Base-by-base conservation (phyloP, 148 eudicot species). In the Rhododendron henanense region DNA sequence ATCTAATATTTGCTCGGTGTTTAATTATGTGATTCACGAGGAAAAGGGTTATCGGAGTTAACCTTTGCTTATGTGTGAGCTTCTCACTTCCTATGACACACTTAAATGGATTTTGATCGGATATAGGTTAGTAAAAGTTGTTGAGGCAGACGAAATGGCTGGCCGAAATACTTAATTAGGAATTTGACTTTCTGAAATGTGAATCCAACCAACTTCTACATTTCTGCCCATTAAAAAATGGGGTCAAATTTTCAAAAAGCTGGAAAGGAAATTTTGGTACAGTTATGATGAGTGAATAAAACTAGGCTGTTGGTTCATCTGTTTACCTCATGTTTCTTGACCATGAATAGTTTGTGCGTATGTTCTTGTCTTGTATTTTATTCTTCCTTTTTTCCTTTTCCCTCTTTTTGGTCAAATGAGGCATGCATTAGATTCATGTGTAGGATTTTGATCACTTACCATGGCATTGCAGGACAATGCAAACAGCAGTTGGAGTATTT, bases 401-500 rank as follows among this genome's bases (percentile, higher is more conserved):
- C 35, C n/a, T 11, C 6, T 48, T 63, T 37, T 79, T 53, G 73
- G 50, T 35, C 21, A 2, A 35, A 50, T 50, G 47, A 73, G 61
- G 80, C 85, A 73, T 84, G 44, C 76, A 63, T 45, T 53, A 16
- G 23, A 63, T 21, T 10, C 75, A 61, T 2, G 19, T 25, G 48
- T 35, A 21, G 19, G 41, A 4, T 82, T 83, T 76, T 69, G 48
- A 14, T 82, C 73, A 35, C 67, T 80, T 85, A 4, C 78, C 53
- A 53, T 91, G 85, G 51, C 84, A 83, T 81, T 90, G 83, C 86
- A 95, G 99, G 93, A 95, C 99, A 57, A 94, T 96, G 91, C 99
- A 96, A 89, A 96, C 99, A 87, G 98, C 99, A 55, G 98, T 92
- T 89, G 99, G 99, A 85, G 99, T 94, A 82, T 96, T 96, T 87